Evolutionary conservation across 495 filamentous ascomycete species (phyloP).

Genomic region (Trichodelitschia bisporula): DNA sequence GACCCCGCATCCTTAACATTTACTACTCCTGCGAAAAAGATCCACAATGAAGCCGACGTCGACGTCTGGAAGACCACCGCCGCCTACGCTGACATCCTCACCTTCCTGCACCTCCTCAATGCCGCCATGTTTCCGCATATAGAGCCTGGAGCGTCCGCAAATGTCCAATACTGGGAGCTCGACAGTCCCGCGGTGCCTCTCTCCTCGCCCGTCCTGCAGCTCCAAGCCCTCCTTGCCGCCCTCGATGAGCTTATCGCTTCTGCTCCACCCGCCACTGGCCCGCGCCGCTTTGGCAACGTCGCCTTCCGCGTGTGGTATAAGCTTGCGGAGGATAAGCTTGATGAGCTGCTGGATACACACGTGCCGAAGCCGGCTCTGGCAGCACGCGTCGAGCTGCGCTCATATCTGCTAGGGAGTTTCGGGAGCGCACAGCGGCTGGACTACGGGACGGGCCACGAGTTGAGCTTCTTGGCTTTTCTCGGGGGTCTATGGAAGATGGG

Average conservation of each 20-base stretch:
- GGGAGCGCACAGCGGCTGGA: slow-evolving; percentile 76
- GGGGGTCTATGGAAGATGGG: slow-evolving; percentile 77
- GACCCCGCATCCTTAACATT: too few relatives aligned
- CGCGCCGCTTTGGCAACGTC: slow-evolving; percentile 74
- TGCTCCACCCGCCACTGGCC: slow-evolving; percentile 61
- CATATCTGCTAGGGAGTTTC: slow-evolving; percentile 70
- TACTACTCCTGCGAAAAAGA: slow-evolving; percentile 39
- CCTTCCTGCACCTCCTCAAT: slow-evolving; percentile 76
- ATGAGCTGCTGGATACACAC: slow-evolving; percentile 32
- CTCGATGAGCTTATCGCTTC: slow-evolving; percentile 46
- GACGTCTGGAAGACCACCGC: slow-evolving; percentile 45
- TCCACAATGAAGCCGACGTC: slow-evolving; percentile 63
- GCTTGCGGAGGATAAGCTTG: slow-evolving; percentile 31
- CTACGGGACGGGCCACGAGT: slow-evolving; percentile 88
- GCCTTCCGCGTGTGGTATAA: slow-evolving; percentile 68
- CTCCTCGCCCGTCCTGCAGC: slow-evolving; percentile 33
- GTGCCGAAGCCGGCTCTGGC: slow-evolving; percentile 26
- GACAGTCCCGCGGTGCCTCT: slow-evolving; percentile 15
- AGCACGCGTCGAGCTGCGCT: slow-evolving; percentile 34
- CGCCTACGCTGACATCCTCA: slow-evolving; percentile 67
- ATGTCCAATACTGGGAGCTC: slow-evolving; percentile 29
- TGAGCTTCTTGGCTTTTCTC: slow-evolving; percentile 83
- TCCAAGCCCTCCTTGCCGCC: slow-evolving; percentile 34
- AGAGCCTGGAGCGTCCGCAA: slow-evolving; percentile 11
- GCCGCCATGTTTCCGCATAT: slow-evolving; percentile 53